A percentile compares a stretch with the other conserved stretches of the same genome.
Conservation (phyloP, 768 basidiomycete genomes). For the Leccinellum albellum region DNA sequence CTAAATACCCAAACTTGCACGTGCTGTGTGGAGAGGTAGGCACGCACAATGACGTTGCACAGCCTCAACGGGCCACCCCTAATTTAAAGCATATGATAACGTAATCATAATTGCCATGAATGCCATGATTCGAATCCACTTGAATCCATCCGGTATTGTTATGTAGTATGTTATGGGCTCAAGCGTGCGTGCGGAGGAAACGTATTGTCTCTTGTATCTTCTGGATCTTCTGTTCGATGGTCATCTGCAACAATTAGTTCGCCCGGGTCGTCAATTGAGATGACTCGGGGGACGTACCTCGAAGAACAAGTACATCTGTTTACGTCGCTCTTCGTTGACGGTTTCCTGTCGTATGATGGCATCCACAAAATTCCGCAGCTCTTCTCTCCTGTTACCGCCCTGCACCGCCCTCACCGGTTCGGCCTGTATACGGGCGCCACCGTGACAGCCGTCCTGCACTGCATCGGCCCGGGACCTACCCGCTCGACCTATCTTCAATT, state of each 20-base stretch:
- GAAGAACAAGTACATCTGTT: slow-evolving; percentile 49
- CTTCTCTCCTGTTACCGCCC: slow-evolving; percentile 5
- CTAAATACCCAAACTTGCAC: slow-evolving; percentile 3
- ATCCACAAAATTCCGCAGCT: slow-evolving; percentile 42
- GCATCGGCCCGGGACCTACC: background rate
- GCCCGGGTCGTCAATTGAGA: background rate
- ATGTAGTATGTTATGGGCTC: background rate
- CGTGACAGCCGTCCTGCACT: slow-evolving; percentile 6
- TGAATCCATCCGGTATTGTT: slow-evolving; percentile 1
- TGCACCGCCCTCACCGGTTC: slow-evolving; percentile 1
- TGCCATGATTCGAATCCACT: too few relatives aligned
- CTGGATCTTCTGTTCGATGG: slow-evolving; percentile 50
- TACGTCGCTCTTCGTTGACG: slow-evolving; percentile 37
- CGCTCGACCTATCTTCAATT: background rate
- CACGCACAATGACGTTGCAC: slow-evolving; percentile 1
- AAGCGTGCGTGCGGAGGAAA: slow-evolving; percentile 29
- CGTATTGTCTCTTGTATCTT: slow-evolving; percentile 50
- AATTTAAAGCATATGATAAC: background rate
- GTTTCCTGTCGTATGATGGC: slow-evolving; percentile 39
- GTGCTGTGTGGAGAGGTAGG: slow-evolving; percentile 18
- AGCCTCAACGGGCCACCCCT: background rate
- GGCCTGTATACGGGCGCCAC: background rate
- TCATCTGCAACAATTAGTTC: slow-evolving; percentile 40
- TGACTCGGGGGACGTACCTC: slow-evolving; percentile 34
- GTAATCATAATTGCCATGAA: background rate